phyloP scores from a whole-genome alignment of 2,329 filamentous ascomycete species.

The Colletotrichum simmondsii region DNA sequence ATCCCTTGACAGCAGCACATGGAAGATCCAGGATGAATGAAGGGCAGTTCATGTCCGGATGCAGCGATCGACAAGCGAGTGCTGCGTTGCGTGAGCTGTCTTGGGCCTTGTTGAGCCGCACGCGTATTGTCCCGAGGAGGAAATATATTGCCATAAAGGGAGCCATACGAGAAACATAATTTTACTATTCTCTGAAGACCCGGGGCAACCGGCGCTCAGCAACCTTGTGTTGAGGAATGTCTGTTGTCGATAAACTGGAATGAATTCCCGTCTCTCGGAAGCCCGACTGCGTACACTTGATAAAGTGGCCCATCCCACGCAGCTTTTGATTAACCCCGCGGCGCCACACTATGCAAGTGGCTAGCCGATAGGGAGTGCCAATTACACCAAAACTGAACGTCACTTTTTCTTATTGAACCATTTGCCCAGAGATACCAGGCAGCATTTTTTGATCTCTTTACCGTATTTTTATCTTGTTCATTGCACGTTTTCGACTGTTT shows the following conservation, averaged over 20 bases:
- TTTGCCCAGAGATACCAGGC: conserved; percentile 2
- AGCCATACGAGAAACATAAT: background rate
- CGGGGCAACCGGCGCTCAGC: conserved; percentile 9
- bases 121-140: conserved; percentile 3
- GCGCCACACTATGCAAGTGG: conserved; percentile 27
- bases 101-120: conserved; percentile 2
- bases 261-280: background rate
- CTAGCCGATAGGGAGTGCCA: conserved; percentile 15
- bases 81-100: conserved; percentile 12
- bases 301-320: conserved; percentile 3
- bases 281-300: conserved; percentile 17
- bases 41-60: conserved; percentile 10
- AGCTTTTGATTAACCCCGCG: conserved; percentile 28
- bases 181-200: background rate
- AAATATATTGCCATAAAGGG: background rate
- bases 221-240: conserved; percentile 13
- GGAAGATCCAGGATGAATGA: conserved; percentile 15
- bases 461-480: background rate
- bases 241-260: conserved; percentile 13
- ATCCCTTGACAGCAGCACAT: conserved; percentile 9
- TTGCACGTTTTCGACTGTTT: background rate
- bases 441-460: background rate
- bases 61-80: conserved; percentile 27
- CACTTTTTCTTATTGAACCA: conserved; percentile 3
- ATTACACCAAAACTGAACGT: conserved; percentile 25